Evolutionary conservation across 306 rosid species (phyloP).

Genomic region (Acacia confusa): DNA sequence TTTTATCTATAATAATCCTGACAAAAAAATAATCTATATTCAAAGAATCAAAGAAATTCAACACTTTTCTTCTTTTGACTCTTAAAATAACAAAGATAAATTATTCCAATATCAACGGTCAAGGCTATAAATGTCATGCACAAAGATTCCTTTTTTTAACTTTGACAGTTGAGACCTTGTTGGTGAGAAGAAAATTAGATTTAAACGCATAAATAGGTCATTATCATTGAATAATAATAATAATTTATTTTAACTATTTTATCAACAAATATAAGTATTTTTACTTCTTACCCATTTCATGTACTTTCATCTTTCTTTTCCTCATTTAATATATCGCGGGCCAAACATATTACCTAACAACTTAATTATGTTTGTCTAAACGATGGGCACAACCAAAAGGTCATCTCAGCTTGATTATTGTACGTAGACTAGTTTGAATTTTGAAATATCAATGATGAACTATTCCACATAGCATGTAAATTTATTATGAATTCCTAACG

Average conservation of each 20-base stretch:
- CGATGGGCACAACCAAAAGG: not conserved
- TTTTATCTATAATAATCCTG: not conserved
- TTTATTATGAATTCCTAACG: conserved; percentile 12
- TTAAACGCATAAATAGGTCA: not conserved
- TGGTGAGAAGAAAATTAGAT: not conserved
- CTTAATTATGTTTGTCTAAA: not conserved
- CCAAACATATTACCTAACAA: not conserved
- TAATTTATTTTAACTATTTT: not conserved
- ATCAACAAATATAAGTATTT: not conserved
- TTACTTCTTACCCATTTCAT: not conserved
- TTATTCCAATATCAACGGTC: not conserved
- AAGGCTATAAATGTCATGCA: not conserved
- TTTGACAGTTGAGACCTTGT: not conserved
- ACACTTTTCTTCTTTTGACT: not conserved
- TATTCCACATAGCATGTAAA: not conserved
- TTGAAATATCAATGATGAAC: not conserved
- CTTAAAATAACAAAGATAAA: not conserved
- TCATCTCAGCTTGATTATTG: not conserved
- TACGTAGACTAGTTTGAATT: conserved; percentile 11
- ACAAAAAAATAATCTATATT: not conserved
- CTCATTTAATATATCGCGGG: not conserved
- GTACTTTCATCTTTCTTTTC: not conserved
- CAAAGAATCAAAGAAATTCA: not conserved
- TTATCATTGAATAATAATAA: not conserved
- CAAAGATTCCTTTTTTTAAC: not conserved